Evolutionary conservation across 495 filamentous ascomycete genomes (phyloP), one percentile per base, ranked within the genome.

Genomic region (Lasiosphaeria hispida): DNA sequence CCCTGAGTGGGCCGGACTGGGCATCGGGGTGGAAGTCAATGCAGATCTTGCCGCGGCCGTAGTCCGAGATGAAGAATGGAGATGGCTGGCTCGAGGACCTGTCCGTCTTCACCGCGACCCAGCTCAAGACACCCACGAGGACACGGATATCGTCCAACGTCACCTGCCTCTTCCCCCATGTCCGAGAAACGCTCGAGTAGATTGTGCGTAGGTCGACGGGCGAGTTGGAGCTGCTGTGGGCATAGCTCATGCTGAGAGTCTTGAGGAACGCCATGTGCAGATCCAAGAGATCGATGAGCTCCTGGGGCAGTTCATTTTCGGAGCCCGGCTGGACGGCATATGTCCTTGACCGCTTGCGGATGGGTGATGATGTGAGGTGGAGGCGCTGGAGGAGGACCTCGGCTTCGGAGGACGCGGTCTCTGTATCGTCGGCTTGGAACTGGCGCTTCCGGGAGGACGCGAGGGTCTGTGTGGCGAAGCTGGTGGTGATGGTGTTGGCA

Each of bases 81-180:
- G 72, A 62, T 44, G 3, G 11, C 10, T 37, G 58, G 13, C 33
- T 49, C 19, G 49, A 36, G 34, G 55, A 52, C 45, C 55, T 48
- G 48, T n/a, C 38, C 50, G 11, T 34, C 47, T 63, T 58, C 53
- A 15, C 33, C 3, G 59, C 39, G 0, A 67, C 61, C 40, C 58
- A 63, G 41, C 70, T 64, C 19, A 83, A 65, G n/a, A 87, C 63
- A 3, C 83, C 83, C 11, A 88, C 61, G 48, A 75, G 78, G 48
- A 73, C 67, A n/a, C 72, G 76, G 38, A 90, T 75, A 56, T 90
- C 86, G n/a, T 80, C 75, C 5, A 80, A 60, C 0, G 70, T 77
- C 5, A 88, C 83, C 54, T 65, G 72, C 36, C 85, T 76, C 69
- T 83, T 84, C 40, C 82, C 78, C 86, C 86, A 90, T 40, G 78